These are phyloP conservation scores for Kernera saxatilis DNA, from an alignment of 345 rosid genomes.

Conservation along the genomic window DNA sequence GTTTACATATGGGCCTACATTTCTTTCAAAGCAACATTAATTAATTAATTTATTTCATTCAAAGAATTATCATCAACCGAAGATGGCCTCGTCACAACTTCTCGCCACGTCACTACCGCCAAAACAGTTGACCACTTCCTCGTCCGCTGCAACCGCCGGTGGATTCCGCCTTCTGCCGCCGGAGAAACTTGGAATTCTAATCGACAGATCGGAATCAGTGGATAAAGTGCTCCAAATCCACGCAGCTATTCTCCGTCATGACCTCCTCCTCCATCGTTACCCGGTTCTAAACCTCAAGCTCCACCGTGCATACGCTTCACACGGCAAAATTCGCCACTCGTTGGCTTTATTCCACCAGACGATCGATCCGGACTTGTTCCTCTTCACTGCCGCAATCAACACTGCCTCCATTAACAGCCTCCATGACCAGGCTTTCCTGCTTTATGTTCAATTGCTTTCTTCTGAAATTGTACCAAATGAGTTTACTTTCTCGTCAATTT, in stretches of 20 bases:
- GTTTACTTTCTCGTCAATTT: conserved; percentile 63
- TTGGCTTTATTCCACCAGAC: conserved; percentile 49
- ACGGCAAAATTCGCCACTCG: conserved; percentile 42
- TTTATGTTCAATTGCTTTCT: conserved; percentile 47
- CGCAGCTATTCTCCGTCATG: conserved; percentile 62
- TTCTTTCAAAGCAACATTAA: background rate
- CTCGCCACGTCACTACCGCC: conserved; percentile 16
- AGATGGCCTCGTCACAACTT: conserved; percentile 40
- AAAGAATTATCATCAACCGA: background rate
- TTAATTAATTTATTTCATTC: background rate
- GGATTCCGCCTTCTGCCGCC: conserved; percentile 29
- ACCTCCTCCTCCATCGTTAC: conserved; percentile 39
- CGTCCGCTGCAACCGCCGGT: conserved; percentile 7
- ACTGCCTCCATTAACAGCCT: conserved; percentile 38
- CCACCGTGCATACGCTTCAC: conserved; percentile 72
- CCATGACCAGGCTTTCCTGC: conserved; percentile 37
- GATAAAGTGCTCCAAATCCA: conserved; percentile 55
- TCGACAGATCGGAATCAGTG: conserved; percentile 44
- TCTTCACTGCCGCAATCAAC: conserved; percentile 60
- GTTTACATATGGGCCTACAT: background rate
- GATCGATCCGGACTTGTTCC: conserved; percentile 45
- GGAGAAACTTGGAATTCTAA: conserved; percentile 39
- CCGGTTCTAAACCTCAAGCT: conserved; percentile 70
- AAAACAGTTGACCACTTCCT: background rate
- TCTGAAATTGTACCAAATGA: conserved; percentile 48